phyloP scores from a whole-genome alignment of 129 eudicot genomes.

The Arctium minus region DNA sequence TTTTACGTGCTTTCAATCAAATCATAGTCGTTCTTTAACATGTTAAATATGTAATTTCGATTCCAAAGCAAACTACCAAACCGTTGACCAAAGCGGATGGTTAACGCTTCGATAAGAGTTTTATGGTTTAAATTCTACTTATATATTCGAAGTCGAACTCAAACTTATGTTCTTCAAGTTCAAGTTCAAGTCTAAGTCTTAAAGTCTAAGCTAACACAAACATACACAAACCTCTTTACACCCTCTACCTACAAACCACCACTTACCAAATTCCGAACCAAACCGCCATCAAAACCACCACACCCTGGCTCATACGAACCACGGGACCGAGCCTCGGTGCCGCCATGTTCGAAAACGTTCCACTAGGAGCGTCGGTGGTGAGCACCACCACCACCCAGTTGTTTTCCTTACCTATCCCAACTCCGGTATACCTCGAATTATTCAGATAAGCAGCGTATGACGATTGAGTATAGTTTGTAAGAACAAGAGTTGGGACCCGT shows the following conservation, averaged over 20 bases:
- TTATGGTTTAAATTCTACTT: not conserved
- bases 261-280: slow-evolving; percentile 14
- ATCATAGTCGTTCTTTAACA: too few relatives aligned
- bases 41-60: too few relatives aligned
- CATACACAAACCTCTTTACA: not conserved
- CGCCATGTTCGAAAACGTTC: slow-evolving; percentile 41
- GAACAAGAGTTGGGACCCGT: slow-evolving; percentile 49
- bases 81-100: too few relatives aligned
- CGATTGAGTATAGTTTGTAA: slow-evolving; percentile 74
- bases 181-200: not conserved
- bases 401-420: slow-evolving; percentile 59
- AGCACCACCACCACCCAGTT: slow-evolving; percentile 75
- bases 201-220: not conserved
- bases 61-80: too few relatives aligned
- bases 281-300: slow-evolving; percentile 12
- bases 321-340: not conserved
- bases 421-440: slow-evolving; percentile 54
- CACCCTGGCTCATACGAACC: not conserved
- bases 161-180: not conserved
- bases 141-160: not conserved
- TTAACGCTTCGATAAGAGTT: too few relatives aligned
- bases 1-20: not conserved
- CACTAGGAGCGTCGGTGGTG: slow-evolving; percentile 47
- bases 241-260: not conserved
- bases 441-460: slow-evolving; percentile 43